These are phyloP conservation scores for Luvunga scandens DNA, from an alignment of 345 rosid species.

Conservation along the genomic window DNA sequence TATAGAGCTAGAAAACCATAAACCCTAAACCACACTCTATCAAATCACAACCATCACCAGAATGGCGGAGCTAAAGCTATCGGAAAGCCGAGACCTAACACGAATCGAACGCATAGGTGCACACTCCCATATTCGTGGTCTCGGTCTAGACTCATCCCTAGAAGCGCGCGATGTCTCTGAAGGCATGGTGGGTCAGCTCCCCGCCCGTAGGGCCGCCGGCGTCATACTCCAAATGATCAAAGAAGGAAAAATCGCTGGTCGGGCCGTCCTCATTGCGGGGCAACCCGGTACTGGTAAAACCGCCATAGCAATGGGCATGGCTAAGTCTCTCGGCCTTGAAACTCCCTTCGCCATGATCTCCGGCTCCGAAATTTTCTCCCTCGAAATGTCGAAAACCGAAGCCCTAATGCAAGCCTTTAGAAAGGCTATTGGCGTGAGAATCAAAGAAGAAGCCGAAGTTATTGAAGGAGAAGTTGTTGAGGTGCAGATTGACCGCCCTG, in stretches of 20 bases:
- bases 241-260: constrained; percentile 86
- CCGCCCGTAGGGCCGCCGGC: constrained; percentile 95
- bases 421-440: constrained; percentile 84
- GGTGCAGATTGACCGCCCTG: constrained; percentile 81
- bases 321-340: constrained; percentile 88
- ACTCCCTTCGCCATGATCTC: constrained; percentile 96
- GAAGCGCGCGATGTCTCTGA: constrained; percentile 60
- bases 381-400: constrained; percentile 93
- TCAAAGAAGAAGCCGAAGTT: constrained; percentile 86
- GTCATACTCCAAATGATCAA: constrained; percentile 90
- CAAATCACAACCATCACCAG: not conserved
- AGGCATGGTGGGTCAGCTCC: constrained; percentile 36
- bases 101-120: constrained; percentile 95
- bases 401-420: constrained; percentile 85
- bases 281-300: constrained; percentile 99
- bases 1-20: not conserved
- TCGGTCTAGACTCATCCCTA: constrained; percentile 83
- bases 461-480: constrained; percentile 96
- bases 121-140: constrained; percentile 92
- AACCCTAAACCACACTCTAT: constrained; percentile 20
- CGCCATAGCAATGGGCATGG: constrained; percentile 98
- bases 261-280: constrained; percentile 85
- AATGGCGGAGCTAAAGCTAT: constrained; percentile 82
- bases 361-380: constrained; percentile 83
- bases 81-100: constrained; percentile 77